Evolutionary conservation across 1,284 basidiomycete species (phyloP).

Genomic region (Pisolithus thermaeus): DNA sequence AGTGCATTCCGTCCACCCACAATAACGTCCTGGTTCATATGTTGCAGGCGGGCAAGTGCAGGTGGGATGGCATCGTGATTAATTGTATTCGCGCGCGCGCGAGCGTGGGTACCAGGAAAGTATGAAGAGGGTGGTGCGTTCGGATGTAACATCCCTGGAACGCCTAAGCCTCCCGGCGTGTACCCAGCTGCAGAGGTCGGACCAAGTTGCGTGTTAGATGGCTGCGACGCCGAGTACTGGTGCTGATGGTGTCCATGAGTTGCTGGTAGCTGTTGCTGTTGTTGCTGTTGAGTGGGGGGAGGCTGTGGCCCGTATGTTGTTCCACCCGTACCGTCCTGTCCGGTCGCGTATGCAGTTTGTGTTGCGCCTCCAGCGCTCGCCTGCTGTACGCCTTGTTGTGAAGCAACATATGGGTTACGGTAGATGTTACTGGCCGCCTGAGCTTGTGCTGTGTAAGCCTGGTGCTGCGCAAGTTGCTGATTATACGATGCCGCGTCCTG

Average conservation of each 20-base stretch:
- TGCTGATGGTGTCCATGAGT: conserved; percentile 9
- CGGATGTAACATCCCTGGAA: conserved; percentile 40
- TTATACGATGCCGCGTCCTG: conserved; percentile 93
- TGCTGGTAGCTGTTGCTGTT: conserved; percentile 2
- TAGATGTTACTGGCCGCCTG: conserved; percentile 61
- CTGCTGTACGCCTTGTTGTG: conserved; percentile 36
- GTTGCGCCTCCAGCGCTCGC: conserved; percentile 14
- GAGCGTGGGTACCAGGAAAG: conserved; percentile 57
- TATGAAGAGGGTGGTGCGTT: conserved; percentile 56
- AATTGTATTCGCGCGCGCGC: conserved; percentile 83
- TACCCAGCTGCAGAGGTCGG: conserved; percentile 38
- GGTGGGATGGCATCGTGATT: conserved; percentile 85
- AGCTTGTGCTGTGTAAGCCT: conserved; percentile 87
- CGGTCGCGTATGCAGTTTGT: conserved; percentile 4
- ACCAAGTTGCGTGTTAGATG: conserved; percentile 16
- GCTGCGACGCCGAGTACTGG: conserved; percentile 20
- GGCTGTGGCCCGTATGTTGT: conserved; percentile 19
- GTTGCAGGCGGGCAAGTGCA: conserved; percentile 81
- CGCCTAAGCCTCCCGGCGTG: conserved; percentile 23
- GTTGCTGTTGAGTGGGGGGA: conserved; percentile 27
- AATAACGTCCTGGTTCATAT: conserved; percentile 85
- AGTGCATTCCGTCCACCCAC: conserved; percentile 68
- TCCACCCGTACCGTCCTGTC: conserved; percentile 9
- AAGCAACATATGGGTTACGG: conserved; percentile 68
- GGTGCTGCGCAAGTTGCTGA: conserved; percentile 91